Conservation (phyloP, 306 rosid species). For the Trifolium fragiferum region DNA sequence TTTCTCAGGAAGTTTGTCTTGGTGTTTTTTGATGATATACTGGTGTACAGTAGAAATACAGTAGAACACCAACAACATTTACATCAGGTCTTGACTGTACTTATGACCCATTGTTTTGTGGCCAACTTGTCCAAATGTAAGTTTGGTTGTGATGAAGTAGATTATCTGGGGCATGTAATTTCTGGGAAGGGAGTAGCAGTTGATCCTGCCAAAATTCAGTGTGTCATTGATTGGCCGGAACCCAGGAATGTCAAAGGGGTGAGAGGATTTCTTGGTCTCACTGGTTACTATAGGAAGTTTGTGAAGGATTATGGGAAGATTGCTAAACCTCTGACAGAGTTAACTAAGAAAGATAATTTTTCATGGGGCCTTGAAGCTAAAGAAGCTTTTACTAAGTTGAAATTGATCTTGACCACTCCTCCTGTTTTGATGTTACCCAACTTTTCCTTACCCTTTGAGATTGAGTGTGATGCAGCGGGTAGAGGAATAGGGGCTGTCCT, state of each 20-base stretch:
- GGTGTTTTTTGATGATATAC: neutral
- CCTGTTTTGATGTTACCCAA: neutral
- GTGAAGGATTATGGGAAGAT: neutral
- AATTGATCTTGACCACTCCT: neutral
- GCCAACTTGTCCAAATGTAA: too few species aligned
- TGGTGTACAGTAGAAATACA: too few species aligned
- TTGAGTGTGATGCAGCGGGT: neutral
- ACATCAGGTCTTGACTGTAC: too few species aligned
- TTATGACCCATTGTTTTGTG: too few species aligned
- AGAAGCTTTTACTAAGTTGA: neutral
- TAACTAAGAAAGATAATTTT: neutral
- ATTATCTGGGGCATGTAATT: too few species aligned
- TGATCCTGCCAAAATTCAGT: too few species aligned
- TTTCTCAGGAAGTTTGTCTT: neutral
- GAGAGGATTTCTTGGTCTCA: too few species aligned
- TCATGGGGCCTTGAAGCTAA: neutral
- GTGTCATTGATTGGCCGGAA: too few species aligned
- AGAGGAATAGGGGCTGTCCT: neutral
- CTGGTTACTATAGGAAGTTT: neutral
- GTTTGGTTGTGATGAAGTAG: too few species aligned
- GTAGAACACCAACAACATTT: too few species aligned
- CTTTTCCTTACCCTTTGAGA: neutral
- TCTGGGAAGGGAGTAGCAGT: too few species aligned
- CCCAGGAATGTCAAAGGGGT: too few species aligned
- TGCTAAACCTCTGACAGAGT: neutral